Evolutionary conservation across 495 filamentous ascomycete species (phyloP).

Genomic region (Penicillium canescens): DNA sequence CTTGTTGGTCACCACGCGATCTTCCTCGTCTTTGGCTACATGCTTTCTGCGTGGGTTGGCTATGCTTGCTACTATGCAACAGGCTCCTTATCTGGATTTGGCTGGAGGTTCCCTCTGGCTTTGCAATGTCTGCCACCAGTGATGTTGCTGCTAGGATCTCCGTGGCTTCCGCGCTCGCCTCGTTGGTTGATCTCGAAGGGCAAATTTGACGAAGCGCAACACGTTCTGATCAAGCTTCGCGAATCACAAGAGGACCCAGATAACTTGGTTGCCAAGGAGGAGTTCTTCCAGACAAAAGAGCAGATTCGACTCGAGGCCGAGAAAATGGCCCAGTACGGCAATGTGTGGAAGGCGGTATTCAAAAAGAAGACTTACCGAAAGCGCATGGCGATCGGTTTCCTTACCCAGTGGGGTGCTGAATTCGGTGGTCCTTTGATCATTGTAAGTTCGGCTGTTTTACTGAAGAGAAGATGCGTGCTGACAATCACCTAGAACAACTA

Average conservation of each 20-base stretch:
- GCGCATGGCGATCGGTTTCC: slow-evolving; percentile 42
- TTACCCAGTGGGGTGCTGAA: slow-evolving; percentile 40
- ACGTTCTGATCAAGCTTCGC: slow-evolving; percentile 33
- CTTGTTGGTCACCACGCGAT: slow-evolving; percentile 41
- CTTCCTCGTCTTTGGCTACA: slow-evolving; percentile 45
- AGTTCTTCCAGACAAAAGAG: slow-evolving; percentile 40
- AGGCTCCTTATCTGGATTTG: slow-evolving; percentile 32
- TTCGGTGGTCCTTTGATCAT: slow-evolving; percentile 42
- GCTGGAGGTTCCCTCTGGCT: slow-evolving; percentile 48
- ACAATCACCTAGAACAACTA: slow-evolving; percentile 41
- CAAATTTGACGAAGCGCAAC: slow-evolving; percentile 35
- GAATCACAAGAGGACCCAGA: slow-evolving; percentile 31
- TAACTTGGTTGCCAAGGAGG: slow-evolving; percentile 34
- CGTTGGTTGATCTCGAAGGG: slow-evolving; percentile 48
- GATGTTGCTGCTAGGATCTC: slow-evolving; percentile 37
- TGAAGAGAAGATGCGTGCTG: slow-evolving; percentile 1
- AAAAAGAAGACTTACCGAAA: slow-evolving; percentile 44
- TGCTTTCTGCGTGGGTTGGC: slow-evolving; percentile 44
- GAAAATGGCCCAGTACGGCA: slow-evolving; percentile 26
- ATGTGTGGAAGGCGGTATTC: slow-evolving; percentile 36
- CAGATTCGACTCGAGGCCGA: slow-evolving; percentile 39
- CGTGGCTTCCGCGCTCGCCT: slow-evolving; percentile 44
- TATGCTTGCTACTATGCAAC: slow-evolving; percentile 43
- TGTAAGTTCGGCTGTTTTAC: slow-evolving; percentile 16
- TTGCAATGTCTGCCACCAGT: slow-evolving; percentile 42